Base-by-base conservation (phyloP, 768 basidiomycete species). In the Termitomyces titanicus region DNA sequence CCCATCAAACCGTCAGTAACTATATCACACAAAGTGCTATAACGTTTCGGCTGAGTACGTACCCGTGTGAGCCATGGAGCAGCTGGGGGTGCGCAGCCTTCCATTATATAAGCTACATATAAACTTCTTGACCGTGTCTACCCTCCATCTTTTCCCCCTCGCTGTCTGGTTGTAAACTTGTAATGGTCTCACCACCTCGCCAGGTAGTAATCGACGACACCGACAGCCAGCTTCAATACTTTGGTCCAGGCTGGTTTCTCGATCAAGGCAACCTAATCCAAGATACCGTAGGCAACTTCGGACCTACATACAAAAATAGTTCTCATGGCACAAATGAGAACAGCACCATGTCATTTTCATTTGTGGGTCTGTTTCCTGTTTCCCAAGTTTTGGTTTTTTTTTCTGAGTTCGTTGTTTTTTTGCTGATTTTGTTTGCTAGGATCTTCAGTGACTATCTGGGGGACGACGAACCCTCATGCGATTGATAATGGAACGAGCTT, bases 191-290 rank as follows among this genome's bases (percentile, higher is more conserved):
- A 10, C 40, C 51, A 9, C 51, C 63, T 39, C 70, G 71, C 38
- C 66, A 63, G 61, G 64, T 73, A 17, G 63, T 74, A 1, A 20
- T 63, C 25, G 72, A 76, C 57, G 74, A 76, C 51, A 64, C 66
- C 3, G 66, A 72, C 55, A 50, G 56, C 0, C 50, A 52, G 27
- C 73, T 74, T 46, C 59, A 55, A 6, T 74, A 74, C 43, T 58
- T 48, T 2, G 64, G 71, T 2, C 42, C 53, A 35, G 47, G 62
- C 3, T 74, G 74, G 73, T 69, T 68, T 43, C 39, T 43, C 15
- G 67, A 68, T 47, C 43, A 55, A 13, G 65, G 67, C 9, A n/a
- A n/a, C n/a, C n/a, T n/a, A n/a, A 65, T 59, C 20, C 62, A 67
- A 34, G 67, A 72, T 43, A 34, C 46, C 0, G 18, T 63, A 17